Conservation (phyloP, 129 eudicot species). For the Centella asiatica region DNA sequence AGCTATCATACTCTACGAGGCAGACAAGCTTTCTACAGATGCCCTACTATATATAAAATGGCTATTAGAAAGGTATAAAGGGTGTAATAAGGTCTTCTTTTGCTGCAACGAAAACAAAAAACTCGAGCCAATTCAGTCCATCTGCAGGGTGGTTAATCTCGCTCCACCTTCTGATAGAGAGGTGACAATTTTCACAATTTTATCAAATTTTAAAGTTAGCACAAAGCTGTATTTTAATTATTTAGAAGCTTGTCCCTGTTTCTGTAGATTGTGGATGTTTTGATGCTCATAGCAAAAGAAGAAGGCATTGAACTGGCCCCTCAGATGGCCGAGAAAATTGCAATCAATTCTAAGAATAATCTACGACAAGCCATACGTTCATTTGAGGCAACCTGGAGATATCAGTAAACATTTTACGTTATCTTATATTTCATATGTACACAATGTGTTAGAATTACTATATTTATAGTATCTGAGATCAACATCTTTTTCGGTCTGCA, state of each 20-base stretch:
- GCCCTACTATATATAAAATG: constrained; percentile 57
- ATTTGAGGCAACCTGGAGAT: constrained; percentile 68
- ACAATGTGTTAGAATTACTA: too few relatives aligned
- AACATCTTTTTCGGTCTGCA: constrained; percentile 13
- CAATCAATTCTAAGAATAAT: constrained; percentile 60
- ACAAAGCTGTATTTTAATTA: background rate
- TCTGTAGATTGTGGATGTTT: constrained; percentile 49
- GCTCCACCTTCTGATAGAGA: constrained; percentile 57
- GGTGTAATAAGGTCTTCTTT: constrained; percentile 57
- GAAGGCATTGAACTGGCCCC: constrained; percentile 56
- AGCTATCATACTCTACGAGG: constrained; percentile 70
- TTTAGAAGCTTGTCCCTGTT: background rate
- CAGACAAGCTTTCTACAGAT: constrained; percentile 73
- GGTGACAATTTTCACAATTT: constrained; percentile 24
- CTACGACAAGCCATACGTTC: constrained; percentile 85
- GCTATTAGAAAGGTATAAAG: constrained; percentile 63
- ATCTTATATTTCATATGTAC: background rate
- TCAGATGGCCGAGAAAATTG: constrained; percentile 49
- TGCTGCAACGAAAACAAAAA: constrained; percentile 64
- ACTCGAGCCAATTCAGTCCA: constrained; percentile 40
- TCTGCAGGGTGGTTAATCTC: constrained; percentile 55
- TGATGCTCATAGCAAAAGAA: constrained; percentile 47
- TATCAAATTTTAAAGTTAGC: background rate
- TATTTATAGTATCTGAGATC: too few relatives aligned
- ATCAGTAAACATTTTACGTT: constrained; percentile 25